Base-by-base conservation (phyloP, 495 filamentous ascomycete genomes). In the Usnea hakonensis region DNA sequence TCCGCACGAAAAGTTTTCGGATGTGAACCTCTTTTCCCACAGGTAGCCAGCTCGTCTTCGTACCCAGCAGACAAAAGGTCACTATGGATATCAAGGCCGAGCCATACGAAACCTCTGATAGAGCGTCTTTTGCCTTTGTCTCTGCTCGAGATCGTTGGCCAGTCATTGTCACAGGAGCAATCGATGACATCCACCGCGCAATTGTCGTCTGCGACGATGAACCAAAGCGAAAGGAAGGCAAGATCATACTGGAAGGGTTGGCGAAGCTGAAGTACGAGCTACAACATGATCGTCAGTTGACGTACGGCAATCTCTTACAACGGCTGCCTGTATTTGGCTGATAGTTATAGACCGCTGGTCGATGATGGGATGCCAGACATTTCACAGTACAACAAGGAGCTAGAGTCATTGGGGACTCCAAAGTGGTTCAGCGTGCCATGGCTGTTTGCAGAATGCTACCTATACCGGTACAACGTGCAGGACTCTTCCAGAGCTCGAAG, bases 371-470 rank as follows among this genome's bases (percentile, higher is more conserved):
- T 81, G 50, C 74, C 83, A 17, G 94, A 95, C 70, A 84, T 96
- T 41, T 79, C 79, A n/a, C 76, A 78, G 14, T 97, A 97, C 74
- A 98, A 97, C 71, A 71, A 84, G 59, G 90, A 97, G 71, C 76
- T 97, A n/a, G 81, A 87, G 62, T 74, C 84, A 63, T 80, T 91
- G 19, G 90, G 88, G 48, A 80, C 79, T 59, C 85, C 88, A 0
- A 85, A 80, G 37, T 98, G 94, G 94, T 87, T 90, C 72, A 78
- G 87, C 58, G 85, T 85, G 8, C 76, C 91, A 3, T 98, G 94
- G 94, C 82, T 97, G 11, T 98, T 81, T 73, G 77, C 85, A 28
- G 94, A 98, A 77, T 97, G 94, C 77, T 98, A 97, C 70, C 81
- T 98, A 23, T 97, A 95, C 83, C 82, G 85, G 87, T 86, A 72